phyloP scores from a whole-genome alignment of 2,329 filamentous ascomycete species.

The Stachybotrys chlorohalonatus region DNA sequence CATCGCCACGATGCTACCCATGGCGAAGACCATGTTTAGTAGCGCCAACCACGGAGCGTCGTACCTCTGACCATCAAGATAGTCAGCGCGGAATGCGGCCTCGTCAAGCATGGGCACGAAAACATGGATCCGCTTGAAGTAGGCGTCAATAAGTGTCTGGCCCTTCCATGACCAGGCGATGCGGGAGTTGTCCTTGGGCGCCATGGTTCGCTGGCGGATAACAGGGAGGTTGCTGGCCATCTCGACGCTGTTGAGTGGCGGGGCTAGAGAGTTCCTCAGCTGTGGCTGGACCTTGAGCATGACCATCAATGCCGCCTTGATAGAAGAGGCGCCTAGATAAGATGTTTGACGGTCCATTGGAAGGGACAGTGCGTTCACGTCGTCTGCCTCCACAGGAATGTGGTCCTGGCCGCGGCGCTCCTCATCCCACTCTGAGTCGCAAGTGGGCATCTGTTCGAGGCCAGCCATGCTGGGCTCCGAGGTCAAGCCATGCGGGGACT shows the following conservation, averaged over 20 bases:
- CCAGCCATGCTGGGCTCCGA: conserved; percentile 37
- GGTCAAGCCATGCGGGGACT: conserved; percentile 26
- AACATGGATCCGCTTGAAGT: conserved; percentile 64
- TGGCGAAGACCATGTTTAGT: conserved; percentile 67
- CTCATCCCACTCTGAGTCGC: conserved; percentile 60
- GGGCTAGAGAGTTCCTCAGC: conserved; percentile 34
- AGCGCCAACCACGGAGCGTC: conserved; percentile 64
- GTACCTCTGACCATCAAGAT: conserved; percentile 34
- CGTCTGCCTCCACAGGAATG: conserved; percentile 47
- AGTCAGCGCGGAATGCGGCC: conserved; percentile 42
- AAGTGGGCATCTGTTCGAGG: conserved; percentile 61
- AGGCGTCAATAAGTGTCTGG: conserved; percentile 63
- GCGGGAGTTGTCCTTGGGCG: conserved; percentile 36
- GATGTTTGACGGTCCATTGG: conserved; percentile 49
- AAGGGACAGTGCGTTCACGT: conserved; percentile 46
- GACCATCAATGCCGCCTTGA: conserved; percentile 65
- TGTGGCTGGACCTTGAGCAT: conserved; percentile 50
- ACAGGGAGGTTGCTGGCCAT: conserved; percentile 35
- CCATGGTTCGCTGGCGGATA: conserved; percentile 31
- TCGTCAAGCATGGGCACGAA: conserved; percentile 70
- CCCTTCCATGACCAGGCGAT: conserved; percentile 55
- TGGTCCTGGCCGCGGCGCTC: conserved; percentile 44
- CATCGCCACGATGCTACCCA: conserved; percentile 62
- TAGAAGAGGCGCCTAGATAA: conserved; percentile 66
- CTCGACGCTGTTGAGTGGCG: conserved; percentile 37